Conservation (phyloP, 768 basidiomycete species). For the Boletus rubroflammeus region DNA sequence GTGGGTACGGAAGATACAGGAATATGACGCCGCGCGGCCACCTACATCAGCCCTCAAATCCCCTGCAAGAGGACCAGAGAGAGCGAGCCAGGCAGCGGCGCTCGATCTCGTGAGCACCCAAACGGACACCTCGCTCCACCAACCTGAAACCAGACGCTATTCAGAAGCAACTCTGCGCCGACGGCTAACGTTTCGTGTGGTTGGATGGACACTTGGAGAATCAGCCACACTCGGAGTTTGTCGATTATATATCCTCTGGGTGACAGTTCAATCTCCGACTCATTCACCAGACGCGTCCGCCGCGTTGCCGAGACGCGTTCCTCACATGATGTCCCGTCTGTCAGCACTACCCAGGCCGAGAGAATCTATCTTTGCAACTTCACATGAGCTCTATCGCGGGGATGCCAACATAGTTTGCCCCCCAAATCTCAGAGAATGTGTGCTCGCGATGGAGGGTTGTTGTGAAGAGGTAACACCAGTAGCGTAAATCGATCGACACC, state of each 20-base stretch:
- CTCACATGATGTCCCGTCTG: constrained; percentile 40
- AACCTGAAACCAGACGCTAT: constrained; percentile 68
- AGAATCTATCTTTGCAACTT: constrained; percentile 70
- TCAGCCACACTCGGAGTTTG: constrained; percentile 20
- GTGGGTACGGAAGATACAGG: constrained; percentile 70
- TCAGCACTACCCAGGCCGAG: constrained; percentile 48
- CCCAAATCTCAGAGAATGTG: constrained; percentile 70
- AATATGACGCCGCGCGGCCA: constrained; percentile 68
- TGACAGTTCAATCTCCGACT: constrained; percentile 25
- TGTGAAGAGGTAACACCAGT: constrained; percentile 60
- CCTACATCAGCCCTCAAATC: constrained; percentile 42
- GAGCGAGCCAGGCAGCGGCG: constrained; percentile 36
- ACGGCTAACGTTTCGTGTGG: constrained; percentile 60
- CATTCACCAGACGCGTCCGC: constrained; percentile 11
- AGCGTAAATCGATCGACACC: background rate
- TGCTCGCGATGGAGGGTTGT: constrained; percentile 74
- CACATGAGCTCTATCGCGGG: constrained; percentile 59
- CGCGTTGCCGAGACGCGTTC: constrained; percentile 13
- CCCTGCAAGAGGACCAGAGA: constrained; percentile 26
- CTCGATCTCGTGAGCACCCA: constrained; percentile 51
- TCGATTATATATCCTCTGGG: constrained; percentile 26
- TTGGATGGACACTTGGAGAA: constrained; percentile 62
- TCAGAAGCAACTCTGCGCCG: constrained; percentile 42
- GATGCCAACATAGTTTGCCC: constrained; percentile 67
- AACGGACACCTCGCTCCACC: constrained; percentile 68